Base-by-base conservation (phyloP, 495 filamentous ascomycete species). In the Rhypophila decipiens region DNA sequence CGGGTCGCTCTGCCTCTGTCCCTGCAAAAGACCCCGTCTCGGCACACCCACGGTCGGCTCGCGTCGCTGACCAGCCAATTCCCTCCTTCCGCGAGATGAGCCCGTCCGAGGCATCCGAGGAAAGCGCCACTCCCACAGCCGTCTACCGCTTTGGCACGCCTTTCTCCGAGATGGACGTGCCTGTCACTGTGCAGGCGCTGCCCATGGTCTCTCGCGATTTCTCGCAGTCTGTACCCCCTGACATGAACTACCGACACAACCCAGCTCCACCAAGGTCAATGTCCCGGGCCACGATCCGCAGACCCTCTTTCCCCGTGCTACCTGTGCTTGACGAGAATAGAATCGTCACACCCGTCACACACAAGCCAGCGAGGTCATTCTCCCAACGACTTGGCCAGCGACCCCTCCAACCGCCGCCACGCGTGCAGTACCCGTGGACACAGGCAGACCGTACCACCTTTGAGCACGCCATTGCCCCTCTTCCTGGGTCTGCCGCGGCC, bases 221-320 rank as follows among this genome's bases (percentile, higher is more conserved):
- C 9, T 90, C 88, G 4, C 87, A 95, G 56, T 96, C 90, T 1
- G 93, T 96, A 0, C 93, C 93, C 18, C 91, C 93, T 4, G 80
- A 95, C 64, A 96, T 97, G 89, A 73, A 74, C 57, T 88, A 80
- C 69, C 78, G 84, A 42, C 60, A 65, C 23, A 64, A 60, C 22
- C 59, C 63, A 13, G 56, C 48, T 13, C 61, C 63, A 39, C 42
- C 59, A 19, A 75, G 75, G 15, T 81, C 70, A 55, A 76, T 60
- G 63, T 83, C 66, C 39, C 73, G 66, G 63, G 74, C 63, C 48
- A 82, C 82, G 15, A 65, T 61, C 24, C 76, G 80, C 33, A 73
- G 79, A 17, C 82, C 72, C 1, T 81, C 75, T 34, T 72, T 80
- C 52, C 67, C 69, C 46, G 68, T 74, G 44, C 69, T 84, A 51